phyloP scores from a whole-genome alignment of 345 rosid genomes.

The Murraya koenigii region DNA sequence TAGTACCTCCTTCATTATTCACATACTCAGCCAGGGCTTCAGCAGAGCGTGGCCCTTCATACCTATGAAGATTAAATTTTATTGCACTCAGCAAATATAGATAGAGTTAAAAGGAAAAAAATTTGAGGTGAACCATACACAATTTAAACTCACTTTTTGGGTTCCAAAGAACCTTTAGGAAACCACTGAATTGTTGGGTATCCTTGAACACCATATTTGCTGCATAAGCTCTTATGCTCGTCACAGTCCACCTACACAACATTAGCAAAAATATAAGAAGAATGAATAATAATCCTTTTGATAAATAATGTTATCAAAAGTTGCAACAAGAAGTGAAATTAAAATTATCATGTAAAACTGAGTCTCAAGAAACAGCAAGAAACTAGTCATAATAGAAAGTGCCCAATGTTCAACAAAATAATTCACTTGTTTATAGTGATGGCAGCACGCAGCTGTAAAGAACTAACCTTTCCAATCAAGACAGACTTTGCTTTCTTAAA shows the following conservation, averaged over 20 bases:
- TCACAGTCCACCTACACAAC: conserved; percentile 91
- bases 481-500: conserved; percentile 85
- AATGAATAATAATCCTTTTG: neutral
- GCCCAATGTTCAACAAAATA: neutral
- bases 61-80: conserved; percentile 38
- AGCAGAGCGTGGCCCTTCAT: conserved; percentile 83
- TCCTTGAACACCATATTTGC: conserved; percentile 90
- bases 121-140: neutral
- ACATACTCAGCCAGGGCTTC: conserved; percentile 88
- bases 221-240: conserved; percentile 83
- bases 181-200: conserved; percentile 98
- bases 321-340: neutral
- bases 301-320: neutral
- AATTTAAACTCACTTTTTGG: conserved; percentile 72
- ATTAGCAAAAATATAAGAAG: conserved; percentile 12
- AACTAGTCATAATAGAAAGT: neutral
- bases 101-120: neutral
- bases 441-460: neutral
- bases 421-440: neutral
- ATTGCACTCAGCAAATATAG: neutral
- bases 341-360: neutral
- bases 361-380: neutral
- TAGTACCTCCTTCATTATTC: conserved; percentile 87
- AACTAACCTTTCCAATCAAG: conserved; percentile 84
- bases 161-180: conserved; percentile 90